phyloP scores from a whole-genome alignment of 1,139 yeast species.

The Candida glucosophila region DNA sequence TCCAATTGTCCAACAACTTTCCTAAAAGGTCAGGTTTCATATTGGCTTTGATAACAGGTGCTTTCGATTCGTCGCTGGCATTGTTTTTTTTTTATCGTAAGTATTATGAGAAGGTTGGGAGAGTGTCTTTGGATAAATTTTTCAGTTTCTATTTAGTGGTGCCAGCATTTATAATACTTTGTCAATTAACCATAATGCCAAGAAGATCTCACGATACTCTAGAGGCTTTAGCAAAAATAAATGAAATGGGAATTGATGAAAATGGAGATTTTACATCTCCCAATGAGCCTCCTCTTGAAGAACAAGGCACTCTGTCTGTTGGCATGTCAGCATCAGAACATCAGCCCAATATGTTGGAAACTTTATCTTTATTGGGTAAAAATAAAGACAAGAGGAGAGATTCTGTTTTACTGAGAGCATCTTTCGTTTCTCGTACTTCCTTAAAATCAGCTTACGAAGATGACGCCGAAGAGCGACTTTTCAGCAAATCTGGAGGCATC shows the following conservation, averaged over 20 bases:
- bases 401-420: conserved; percentile 26
- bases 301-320: conserved; percentile 2
- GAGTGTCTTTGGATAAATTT: conserved; percentile 39
- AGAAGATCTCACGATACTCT: conserved; percentile 61
- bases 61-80: conserved; percentile 35
- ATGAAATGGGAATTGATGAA: conserved; percentile 65
- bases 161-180: conserved; percentile 63
- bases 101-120: conserved; percentile 38
- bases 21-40: conserved; percentile 35
- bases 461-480: conserved; percentile 49
- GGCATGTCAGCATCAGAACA: conserved; percentile 5
- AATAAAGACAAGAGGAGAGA: conserved; percentile 27
- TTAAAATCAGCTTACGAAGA: conserved; percentile 56
- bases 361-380: conserved; percentile 33
- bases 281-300: conserved; percentile 19
- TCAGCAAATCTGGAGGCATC: conserved; percentile 58
- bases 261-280: conserved; percentile 38
- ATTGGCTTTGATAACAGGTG: conserved; percentile 33
- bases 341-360: conserved; percentile 35
- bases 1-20: conserved; percentile 38
- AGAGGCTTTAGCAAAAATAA: conserved; percentile 57
- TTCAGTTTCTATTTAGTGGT: conserved; percentile 60
- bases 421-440: conserved; percentile 25
- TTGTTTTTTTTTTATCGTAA: conserved; percentile 53
- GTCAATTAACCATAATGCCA: conserved; percentile 79